Evolutionary conservation across 306 rosid species (phyloP).

Genomic region (Dalbergia cultrata): DNA sequence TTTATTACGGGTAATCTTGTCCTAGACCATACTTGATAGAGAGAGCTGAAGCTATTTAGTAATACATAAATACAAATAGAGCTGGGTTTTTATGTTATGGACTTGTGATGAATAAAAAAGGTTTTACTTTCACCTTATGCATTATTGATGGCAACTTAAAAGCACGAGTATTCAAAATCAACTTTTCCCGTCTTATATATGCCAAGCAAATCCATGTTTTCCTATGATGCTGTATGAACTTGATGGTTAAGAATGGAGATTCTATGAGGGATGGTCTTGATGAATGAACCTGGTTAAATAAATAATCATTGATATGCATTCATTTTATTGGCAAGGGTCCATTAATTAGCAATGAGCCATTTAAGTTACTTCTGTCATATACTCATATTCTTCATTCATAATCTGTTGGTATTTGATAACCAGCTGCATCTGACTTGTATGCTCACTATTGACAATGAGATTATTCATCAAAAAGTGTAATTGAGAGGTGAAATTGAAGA

Average conservation of each 20-base stretch:
- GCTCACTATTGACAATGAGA: background rate
- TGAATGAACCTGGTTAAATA: conserved; percentile 5
- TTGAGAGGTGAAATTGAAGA: too few relatives aligned
- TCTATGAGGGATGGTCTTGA: background rate
- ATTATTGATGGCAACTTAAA: background rate
- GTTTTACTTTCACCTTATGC: too few relatives aligned
- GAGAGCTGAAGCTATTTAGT: too few relatives aligned
- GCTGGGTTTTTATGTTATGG: too few relatives aligned
- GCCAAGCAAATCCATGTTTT: conserved; percentile 14
- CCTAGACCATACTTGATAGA: too few relatives aligned
- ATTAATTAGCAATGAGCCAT: background rate
- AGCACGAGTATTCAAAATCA: background rate
- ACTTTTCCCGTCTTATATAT: conserved; percentile 4
- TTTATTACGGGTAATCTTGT: too few relatives aligned
- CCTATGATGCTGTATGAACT: conserved; percentile 18
- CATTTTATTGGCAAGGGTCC: too few relatives aligned
- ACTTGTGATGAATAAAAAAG: too few relatives aligned
- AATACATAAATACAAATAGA: too few relatives aligned
- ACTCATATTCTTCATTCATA: conserved; percentile 16
- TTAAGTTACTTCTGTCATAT: conserved; percentile 4
- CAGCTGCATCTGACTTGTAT: conserved; percentile 12
- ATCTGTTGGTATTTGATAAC: background rate
- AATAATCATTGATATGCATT: conserved; percentile 21
- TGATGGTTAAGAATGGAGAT: conserved; percentile 32
- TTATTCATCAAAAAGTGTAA: background rate